Conservation (phyloP, 2,329 filamentous ascomycete species). For the Zelopaecilomyces penicillatus region DNA sequence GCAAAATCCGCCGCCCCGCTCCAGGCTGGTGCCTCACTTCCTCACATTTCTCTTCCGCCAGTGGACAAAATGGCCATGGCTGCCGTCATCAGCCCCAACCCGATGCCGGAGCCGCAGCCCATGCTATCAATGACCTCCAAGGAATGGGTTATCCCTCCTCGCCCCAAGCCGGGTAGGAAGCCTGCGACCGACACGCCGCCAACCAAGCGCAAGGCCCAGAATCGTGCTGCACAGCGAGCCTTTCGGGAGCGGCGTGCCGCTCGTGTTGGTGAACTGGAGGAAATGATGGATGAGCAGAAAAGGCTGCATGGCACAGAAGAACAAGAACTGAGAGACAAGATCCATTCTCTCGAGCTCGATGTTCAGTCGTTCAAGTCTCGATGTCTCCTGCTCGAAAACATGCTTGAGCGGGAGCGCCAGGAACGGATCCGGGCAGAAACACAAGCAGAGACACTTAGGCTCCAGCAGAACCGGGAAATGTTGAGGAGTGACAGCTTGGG, state of each 20-base stretch:
- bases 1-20: constrained; percentile 9
- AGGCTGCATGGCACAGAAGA: constrained; percentile 49
- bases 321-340: constrained; percentile 47
- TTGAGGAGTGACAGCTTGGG: constrained; percentile 21
- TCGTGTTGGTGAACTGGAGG: constrained; percentile 68
- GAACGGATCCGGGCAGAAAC: constrained; percentile 37
- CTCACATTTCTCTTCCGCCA: constrained; percentile 26
- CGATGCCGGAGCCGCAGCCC: constrained; percentile 33
- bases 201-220: constrained; percentile 90
- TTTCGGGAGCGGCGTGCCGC: constrained; percentile 84
- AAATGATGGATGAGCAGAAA: constrained; percentile 54
- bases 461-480: constrained; percentile 20
- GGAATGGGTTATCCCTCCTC: constrained; percentile 78
- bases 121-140: constrained; percentile 62
- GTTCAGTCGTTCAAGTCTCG: constrained; percentile 56
- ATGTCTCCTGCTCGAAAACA: constrained; percentile 54
- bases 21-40: constrained; percentile 10
- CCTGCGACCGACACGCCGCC: constrained; percentile 87
- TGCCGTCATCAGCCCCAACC: constrained; percentile 34
- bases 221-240: constrained; percentile 80
- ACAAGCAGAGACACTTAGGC: constrained; percentile 28
- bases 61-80: constrained; percentile 41
- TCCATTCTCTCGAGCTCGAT: constrained; percentile 53
- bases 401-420: constrained; percentile 51
- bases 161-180: constrained; percentile 86